Evolutionary conservation across 108 stramenopile genomes (phyloP), one percentile per base, ranked within the genome.

Genomic region (Cyclotella cryptica): DNA sequence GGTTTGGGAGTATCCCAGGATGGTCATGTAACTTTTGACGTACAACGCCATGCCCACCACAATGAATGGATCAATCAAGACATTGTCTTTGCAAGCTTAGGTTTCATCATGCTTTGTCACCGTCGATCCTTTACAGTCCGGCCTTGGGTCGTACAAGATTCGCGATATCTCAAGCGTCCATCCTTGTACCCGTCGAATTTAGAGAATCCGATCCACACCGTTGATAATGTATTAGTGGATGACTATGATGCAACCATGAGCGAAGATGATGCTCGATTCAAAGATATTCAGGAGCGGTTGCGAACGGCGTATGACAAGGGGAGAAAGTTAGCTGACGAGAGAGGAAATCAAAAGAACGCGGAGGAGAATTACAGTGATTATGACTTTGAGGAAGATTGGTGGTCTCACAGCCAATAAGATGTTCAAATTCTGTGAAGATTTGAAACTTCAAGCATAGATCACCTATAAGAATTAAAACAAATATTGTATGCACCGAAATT

Each of bases 141-240:
- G 65, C 65, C 65, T 24, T 66, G 65, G 65, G 30, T 35, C 12
- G 65, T 66, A 6, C 21, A 66, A 30, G 65, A 45, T 66, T 41
- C 39, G 3, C 35, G 26, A 45, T 66, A 17, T 26, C 40, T 42
- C 28, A 66, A 66, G 21, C 65, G 65, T 21, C 30, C 22, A 10
- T 66, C 65, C 4, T 10, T 66, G 3, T 66, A 66, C 40, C 65
- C 65, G 13, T 41, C 39, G 2, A 66, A 66, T 45, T 66, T 66
- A 3, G 40, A 66, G 47, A 49, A n/a, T 9, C 47, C 1, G 15
- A n/a, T n/a, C n/a, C n/a, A 3, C 3, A 7, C 15, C 3, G 47
- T 7, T 49, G 47, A 9, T 9, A 9, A 17, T 9, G 47, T 9
- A n/a, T 17, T 3, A 9, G 9, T n/a, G n/a, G 47, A n/a, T 9